Percentiles rank a stretch among this genome's conserved stretches.
Conservation (phyloP, 352 stramenopile genomes). For the Phytophthora pisi region DNA sequence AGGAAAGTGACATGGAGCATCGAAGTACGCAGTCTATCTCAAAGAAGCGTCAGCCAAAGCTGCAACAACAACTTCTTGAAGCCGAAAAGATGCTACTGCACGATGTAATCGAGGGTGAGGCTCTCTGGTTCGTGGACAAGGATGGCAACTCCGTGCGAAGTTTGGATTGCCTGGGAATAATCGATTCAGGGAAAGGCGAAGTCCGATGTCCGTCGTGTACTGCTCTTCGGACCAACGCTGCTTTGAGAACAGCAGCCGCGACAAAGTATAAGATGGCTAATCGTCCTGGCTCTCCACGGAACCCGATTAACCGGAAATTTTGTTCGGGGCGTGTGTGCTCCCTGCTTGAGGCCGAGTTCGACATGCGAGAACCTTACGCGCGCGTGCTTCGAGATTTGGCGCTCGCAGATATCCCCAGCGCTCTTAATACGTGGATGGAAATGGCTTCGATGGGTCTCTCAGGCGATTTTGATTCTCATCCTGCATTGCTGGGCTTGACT, state of each 20-base stretch:
- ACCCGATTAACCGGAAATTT: conserved; percentile 68
- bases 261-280: conserved; percentile 48
- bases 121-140: conserved; percentile 83
- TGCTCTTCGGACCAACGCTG: conserved; percentile 57
- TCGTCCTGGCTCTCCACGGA: conserved; percentile 33
- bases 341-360: conserved; percentile 58
- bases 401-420: conserved; percentile 49
- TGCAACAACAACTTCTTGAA: conserved; percentile 45
- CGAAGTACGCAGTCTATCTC: background rate
- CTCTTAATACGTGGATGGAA: conserved; percentile 66
- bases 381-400: conserved; percentile 61
- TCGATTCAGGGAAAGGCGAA: conserved; percentile 50
- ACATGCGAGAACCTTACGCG: conserved; percentile 60
- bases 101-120: conserved; percentile 76
- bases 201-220: conserved; percentile 48
- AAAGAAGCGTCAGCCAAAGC: conserved; percentile 33
- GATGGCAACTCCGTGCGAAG: conserved; percentile 73
- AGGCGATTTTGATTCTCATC: conserved; percentile 62
- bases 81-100: conserved; percentile 69
- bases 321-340: conserved; percentile 57
- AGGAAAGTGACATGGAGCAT: conserved; percentile 14
- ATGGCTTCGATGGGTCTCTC: conserved; percentile 73
- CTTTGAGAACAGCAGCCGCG: conserved; percentile 48
- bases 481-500: conserved; percentile 64
- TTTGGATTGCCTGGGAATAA: conserved; percentile 63